A percentile compares a stretch with the other conserved stretches of the same genome.
Conservation (phyloP, 2,329 filamentous ascomycete genomes). For the Hypoxylon sp. region DNA sequence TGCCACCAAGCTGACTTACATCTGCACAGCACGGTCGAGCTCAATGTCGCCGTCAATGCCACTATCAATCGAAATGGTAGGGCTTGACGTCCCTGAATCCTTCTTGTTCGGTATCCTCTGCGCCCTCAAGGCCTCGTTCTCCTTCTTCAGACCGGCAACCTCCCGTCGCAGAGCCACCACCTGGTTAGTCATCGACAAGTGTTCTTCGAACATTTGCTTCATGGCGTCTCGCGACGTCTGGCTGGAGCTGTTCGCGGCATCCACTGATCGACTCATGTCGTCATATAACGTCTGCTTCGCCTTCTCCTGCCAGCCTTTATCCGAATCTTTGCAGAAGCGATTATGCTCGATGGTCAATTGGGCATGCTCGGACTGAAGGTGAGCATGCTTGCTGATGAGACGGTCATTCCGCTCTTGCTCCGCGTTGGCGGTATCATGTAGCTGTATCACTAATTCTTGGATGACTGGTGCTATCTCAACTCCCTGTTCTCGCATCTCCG, state of each 20-base stretch:
- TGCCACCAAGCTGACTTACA: background rate
- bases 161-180: slow-evolving; percentile 4
- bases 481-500: slow-evolving; percentile 16
- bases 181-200: slow-evolving; percentile 16
- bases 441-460: background rate
- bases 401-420: slow-evolving; percentile 5
- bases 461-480: slow-evolving; percentile 8
- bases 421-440: background rate
- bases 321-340: slow-evolving; percentile 1
- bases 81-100: background rate
- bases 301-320: background rate
- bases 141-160: slow-evolving; percentile 6
- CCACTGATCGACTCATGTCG: slow-evolving; percentile 12
- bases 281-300: background rate
- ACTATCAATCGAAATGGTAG: background rate
- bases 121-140: slow-evolving; percentile 1
- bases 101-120: background rate
- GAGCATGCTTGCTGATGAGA: slow-evolving; percentile 5
- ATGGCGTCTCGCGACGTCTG: background rate
- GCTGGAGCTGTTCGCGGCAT: background rate
- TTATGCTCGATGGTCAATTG: slow-evolving; percentile 19
- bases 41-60: background rate
- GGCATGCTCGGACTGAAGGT: slow-evolving; percentile 10
- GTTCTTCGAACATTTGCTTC: slow-evolving; percentile 22
- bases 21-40: background rate